Evolutionary conservation across 192 early-diverging fungal genomes (phyloP), one percentile per base, ranked within the genome.

Genomic region (Lunasporangiospora selenospora): DNA sequence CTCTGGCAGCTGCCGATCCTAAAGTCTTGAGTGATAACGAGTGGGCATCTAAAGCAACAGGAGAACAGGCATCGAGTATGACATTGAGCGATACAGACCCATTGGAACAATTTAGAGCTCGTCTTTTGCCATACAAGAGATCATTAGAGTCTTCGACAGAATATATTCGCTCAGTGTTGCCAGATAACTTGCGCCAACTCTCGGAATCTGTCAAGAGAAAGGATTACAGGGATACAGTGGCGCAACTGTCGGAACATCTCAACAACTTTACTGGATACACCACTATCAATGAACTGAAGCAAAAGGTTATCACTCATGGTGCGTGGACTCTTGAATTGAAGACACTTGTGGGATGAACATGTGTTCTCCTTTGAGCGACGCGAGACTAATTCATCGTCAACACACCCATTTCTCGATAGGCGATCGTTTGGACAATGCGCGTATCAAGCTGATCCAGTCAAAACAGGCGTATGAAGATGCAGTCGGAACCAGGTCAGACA

Each of bases 221-320:
- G 43, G 69, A 73, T 30, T 73, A 73, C 37, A 54, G 31, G 34
- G 60, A 63, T 11, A 62, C 59, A 0, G 48, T 73, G 23, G 38
- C 61, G 1, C 69, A 63, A 32, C n/a, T 77, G 0, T 64, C 78
- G 10, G 58, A 71, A 10, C 82, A 79, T 36, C 80, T 91, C 18
- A 94, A 94, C 59, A 80, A 85, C 52, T 69, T 87, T 31, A 90
- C 92, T 10, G 89, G 91, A 16, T 90, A 91, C 34, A 84, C 82
- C 24, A 73, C 81, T 15, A 85, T 94, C 32, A 82, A 89, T 24
- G 50, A 75, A 9, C 80, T 93, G 6, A 92, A 93, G 61, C 30
- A 77, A 40, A 78, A 84, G 38, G 90, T 93, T 6, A 81, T 85
- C 16, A 57, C 76, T 21, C 79, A 80, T 66, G 82, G 85, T 84